These are phyloP conservation scores for Tilletia horrida DNA, from an alignment of 1,284 basidiomycete genomes.

Conservation along the genomic window DNA sequence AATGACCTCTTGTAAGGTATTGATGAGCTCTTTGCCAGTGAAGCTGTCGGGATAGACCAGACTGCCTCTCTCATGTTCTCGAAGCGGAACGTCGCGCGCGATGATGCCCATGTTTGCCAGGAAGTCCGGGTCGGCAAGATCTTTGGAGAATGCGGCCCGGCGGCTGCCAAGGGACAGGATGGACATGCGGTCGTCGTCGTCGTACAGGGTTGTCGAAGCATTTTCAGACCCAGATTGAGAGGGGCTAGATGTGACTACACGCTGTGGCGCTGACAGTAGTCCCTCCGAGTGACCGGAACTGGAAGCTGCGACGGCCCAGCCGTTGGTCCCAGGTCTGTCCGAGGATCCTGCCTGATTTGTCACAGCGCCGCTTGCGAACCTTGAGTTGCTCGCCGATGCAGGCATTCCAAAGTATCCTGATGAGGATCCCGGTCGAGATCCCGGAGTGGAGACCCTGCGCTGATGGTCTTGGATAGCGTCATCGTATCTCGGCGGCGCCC, in stretches of 20 bases:
- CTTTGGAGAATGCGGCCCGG: constrained; percentile 8
- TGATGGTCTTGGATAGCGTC: constrained; percentile 9
- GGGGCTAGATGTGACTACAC: not conserved
- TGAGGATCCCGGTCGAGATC: not conserved
- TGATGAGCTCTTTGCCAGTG: constrained; percentile 49
- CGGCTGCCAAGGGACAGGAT: constrained; percentile 14
- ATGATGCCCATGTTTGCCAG: constrained; percentile 10
- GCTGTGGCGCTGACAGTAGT: not conserved
- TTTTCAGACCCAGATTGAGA: not conserved
- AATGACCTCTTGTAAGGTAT: constrained; percentile 39
- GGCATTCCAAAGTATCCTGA: not conserved
- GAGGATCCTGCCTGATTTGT: not conserved
- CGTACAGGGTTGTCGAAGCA: not conserved
- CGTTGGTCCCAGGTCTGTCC: not conserved
- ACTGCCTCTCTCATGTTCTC: constrained; percentile 36
- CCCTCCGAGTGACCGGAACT: not conserved
- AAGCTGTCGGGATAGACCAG: constrained; percentile 51
- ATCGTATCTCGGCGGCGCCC: not conserved
- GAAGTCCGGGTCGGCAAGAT: constrained; percentile 13
- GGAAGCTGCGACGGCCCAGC: not conserved
- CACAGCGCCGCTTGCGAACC: not conserved
- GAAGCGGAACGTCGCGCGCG: constrained; percentile 6
- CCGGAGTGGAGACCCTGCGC: not conserved
- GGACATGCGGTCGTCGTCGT: not conserved
- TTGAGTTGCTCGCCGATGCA: not conserved